Base-by-base conservation (phyloP, 2,329 filamentous ascomycete genomes). In the Neopestalotiopsis sp. region DNA sequence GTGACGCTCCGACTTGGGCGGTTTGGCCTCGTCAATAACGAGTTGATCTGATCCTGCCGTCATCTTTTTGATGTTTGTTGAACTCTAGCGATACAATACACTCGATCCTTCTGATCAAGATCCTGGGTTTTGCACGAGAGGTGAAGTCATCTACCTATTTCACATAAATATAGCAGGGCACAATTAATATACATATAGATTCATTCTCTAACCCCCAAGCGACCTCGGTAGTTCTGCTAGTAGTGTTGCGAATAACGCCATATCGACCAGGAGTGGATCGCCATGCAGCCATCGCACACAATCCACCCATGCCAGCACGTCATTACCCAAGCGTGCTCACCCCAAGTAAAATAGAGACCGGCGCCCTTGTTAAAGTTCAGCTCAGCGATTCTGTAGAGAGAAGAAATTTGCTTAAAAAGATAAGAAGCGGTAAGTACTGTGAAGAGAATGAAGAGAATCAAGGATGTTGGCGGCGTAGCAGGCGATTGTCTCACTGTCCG, bases 231-330 rank as follows among this genome's bases (percentile, higher is more conserved):
- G 30, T 40, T 34, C 20, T 49, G 20, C 24, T 30, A 34, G 30
- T 14, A 24, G 9, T 64, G 49, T 30, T 32, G n/a, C 20, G 61
- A 64, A 64, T 64, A 64, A 64, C 61, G 61, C 61, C 61, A 64
- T 64, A 49, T 45, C 38, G 34, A 10, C 38, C 20, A 52, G 40
- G 17, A 64, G 61, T 64, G 61, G 61, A 64, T 49, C 38, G 12
- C n/a, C 61, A 45, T 64, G 61, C 61, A 64, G 61, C 17, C 49
- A 34, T 64, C 38, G 20, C 61, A 24, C 40, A 24, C 40, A 64
- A 64, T 64, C 7, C 17, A 64, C 61, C 45, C 61, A 64, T 64
- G 61, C 40, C 17, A 64, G 61, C 61, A 64, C 61, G 61, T 38
- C 38, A 64, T 64, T 14, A 49, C 34, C 61, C 61, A 62, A 62